A percentile compares a stretch with the other conserved stretches of the same genome.
Evolutionary conservation across 176 grass and related monocot genomes (phyloP).

Genomic region (Cocos nucifera): DNA sequence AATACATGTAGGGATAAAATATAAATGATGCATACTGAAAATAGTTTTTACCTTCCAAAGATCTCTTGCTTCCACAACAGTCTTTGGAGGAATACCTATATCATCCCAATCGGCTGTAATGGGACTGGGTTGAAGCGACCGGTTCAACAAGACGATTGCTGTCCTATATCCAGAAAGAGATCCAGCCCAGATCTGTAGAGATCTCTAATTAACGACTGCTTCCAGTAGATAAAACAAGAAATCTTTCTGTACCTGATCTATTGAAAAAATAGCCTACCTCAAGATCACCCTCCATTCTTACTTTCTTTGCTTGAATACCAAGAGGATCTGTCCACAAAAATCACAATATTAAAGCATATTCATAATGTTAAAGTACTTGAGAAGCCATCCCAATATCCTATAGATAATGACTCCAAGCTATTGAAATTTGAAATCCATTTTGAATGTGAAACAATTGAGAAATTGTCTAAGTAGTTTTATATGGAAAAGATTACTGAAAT

Average conservation of each 20-base stretch:
- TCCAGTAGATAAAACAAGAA: too few species aligned
- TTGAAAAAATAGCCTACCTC: conserved; percentile 23
- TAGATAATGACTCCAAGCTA: too few species aligned
- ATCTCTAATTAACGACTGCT: too few species aligned
- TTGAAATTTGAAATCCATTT: too few species aligned
- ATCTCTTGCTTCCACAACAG: conserved; percentile 38
- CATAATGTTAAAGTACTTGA: too few species aligned
- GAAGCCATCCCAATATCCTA: too few species aligned
- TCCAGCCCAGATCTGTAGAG: conserved; percentile 45
- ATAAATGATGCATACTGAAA: not conserved
- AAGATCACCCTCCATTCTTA: conserved; percentile 68
- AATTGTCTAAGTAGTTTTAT: too few species aligned
- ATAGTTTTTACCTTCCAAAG: not conserved
- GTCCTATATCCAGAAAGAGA: conserved; percentile 44
- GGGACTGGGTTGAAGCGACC: conserved; percentile 18
- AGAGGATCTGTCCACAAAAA: conserved; percentile 36
- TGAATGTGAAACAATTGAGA: too few species aligned
- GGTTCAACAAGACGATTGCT: conserved; percentile 53
- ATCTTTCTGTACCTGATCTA: not conserved
- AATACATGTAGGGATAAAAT: too few species aligned
- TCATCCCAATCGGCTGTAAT: conserved; percentile 68
- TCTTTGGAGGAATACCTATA: conserved; percentile 53
- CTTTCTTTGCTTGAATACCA: conserved; percentile 85
- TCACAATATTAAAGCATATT: not conserved
- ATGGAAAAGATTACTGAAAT: too few species aligned